Evolutionary conservation across 805 yeast genomes (phyloP).

Genomic region (Lachancea dasiensis): DNA sequence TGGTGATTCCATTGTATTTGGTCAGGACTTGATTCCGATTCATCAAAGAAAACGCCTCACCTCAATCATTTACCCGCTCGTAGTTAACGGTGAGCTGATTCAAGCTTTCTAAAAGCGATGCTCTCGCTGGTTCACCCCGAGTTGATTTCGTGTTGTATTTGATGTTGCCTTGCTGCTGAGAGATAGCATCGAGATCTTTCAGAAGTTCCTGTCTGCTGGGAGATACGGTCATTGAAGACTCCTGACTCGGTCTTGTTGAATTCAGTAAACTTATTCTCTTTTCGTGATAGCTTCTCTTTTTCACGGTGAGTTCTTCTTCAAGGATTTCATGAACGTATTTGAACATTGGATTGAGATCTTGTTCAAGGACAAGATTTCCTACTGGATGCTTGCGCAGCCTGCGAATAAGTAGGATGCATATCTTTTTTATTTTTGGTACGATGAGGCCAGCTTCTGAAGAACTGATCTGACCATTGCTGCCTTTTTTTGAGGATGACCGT

Average conservation of each 20-base stretch:
- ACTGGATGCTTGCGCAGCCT: conserved; percentile 19
- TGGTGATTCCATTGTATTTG: too few species aligned
- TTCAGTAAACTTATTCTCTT: conserved; percentile 1
- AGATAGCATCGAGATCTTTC: conserved; percentile 8
- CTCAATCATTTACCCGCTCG: too few species aligned
- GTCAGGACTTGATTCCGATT: too few species aligned
- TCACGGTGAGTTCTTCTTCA: conserved; percentile 8
- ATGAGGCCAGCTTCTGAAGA: neutral
- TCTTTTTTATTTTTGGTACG: conserved; percentile 12
- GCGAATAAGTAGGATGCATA: conserved; percentile 14
- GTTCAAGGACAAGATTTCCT: conserved; percentile 16
- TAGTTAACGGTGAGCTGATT: conserved; percentile 7
- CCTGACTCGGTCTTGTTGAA: too few species aligned
- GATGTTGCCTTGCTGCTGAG: conserved; percentile 6
- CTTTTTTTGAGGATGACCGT: conserved; percentile 4
- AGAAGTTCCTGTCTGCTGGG: conserved; percentile 10
- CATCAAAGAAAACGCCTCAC: too few species aligned
- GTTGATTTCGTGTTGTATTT: neutral
- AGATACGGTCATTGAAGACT: conserved; percentile 2
- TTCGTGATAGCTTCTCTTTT: neutral
- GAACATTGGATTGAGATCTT: conserved; percentile 14
- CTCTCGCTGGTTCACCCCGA: conserved; percentile 6
- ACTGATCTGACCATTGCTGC: neutral
- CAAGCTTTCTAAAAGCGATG: conserved; percentile 11
- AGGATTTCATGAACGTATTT: conserved; percentile 8